Evolutionary conservation across 2,329 filamentous ascomycete species (phyloP).

Genomic region (Penicillium frequentans): DNA sequence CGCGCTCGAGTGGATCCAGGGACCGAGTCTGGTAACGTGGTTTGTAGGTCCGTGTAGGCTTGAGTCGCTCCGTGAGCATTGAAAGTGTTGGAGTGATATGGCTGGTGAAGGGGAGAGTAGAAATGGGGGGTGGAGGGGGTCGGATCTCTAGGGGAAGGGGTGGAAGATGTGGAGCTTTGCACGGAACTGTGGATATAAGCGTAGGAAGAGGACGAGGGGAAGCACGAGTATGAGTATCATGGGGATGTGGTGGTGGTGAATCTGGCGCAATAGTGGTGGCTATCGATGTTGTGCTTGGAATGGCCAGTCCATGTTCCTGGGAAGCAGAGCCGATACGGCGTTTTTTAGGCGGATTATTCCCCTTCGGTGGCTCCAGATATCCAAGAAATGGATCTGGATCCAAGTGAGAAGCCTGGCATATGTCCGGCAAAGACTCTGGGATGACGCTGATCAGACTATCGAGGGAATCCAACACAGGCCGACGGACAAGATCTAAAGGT

Average conservation of each 20-base stretch:
- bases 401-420: background rate
- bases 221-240: background rate
- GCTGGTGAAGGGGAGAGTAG: constrained; percentile 46
- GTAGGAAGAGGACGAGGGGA: background rate
- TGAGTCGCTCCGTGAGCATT: constrained; percentile 55
- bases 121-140: constrained; percentile 56
- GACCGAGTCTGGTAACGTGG: constrained; percentile 52
- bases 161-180: background rate
- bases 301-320: background rate
- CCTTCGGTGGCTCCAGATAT: background rate
- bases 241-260: background rate
- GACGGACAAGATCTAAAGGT: constrained; percentile 1
- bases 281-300: background rate
- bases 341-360: background rate
- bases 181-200: background rate
- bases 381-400: background rate
- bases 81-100: constrained; percentile 59
- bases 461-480: constrained; percentile 18
- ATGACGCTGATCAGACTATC: constrained; percentile 40
- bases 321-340: background rate
- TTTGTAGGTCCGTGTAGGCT: constrained; percentile 55
- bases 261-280: background rate
- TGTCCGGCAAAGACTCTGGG: constrained; percentile 40
- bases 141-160: constrained; percentile 46
- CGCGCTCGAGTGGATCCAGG: constrained; percentile 65